A percentile compares a stretch with the other conserved stretches of the same genome.
phyloP scores from a whole-genome alignment of 1,284 basidiomycete genomes.

The Gastroboletus turbinatus region DNA sequence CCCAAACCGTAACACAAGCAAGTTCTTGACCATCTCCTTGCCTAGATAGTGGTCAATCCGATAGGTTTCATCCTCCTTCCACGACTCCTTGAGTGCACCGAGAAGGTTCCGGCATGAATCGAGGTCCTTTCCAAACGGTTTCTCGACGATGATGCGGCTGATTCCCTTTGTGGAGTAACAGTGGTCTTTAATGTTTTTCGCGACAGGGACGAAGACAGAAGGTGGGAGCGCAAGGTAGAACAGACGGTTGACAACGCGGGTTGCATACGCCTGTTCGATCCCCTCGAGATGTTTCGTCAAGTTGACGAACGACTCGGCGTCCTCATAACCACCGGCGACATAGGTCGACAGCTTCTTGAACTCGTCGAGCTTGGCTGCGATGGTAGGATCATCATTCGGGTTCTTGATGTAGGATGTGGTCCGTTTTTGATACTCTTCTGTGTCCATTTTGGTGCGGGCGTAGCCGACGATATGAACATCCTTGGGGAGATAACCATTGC shows the following conservation, averaged over 20 bases:
- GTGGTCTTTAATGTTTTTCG: conserved; percentile 77
- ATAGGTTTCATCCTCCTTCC: conserved; percentile 95
- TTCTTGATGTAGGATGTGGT: conserved; percentile 83
- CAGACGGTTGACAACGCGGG: conserved; percentile 71
- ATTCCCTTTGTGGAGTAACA: conserved; percentile 68
- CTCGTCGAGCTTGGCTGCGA: conserved; percentile 65
- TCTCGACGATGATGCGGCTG: conserved; percentile 94
- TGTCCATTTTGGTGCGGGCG: conserved; percentile 93
- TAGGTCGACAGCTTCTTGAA: conserved; percentile 84
- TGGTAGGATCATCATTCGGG: conserved; percentile 57
- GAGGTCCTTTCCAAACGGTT: conserved; percentile 94
- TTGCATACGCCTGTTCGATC: conserved; percentile 71
- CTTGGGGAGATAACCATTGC: conserved; percentile 76
- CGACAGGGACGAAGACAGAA: conserved; percentile 88
- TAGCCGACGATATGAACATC: conserved; percentile 91
- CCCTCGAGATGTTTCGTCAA: conserved; percentile 76
- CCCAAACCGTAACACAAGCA: conserved; percentile 91
- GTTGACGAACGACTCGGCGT: conserved; percentile 73
- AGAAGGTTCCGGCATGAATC: conserved; percentile 84
- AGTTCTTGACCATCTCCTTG: conserved; percentile 99
- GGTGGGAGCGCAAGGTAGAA: conserved; percentile 96
- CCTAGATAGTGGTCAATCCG: conserved; percentile 98
- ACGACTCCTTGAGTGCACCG: conserved; percentile 77
- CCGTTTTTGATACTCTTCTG: conserved; percentile 83
- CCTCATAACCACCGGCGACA: conserved; percentile 86